Evolutionary conservation across 257 asterid genomes (phyloP), one percentile per base, ranked within the genome.

Genomic region (Primulina huaijiensis): DNA sequence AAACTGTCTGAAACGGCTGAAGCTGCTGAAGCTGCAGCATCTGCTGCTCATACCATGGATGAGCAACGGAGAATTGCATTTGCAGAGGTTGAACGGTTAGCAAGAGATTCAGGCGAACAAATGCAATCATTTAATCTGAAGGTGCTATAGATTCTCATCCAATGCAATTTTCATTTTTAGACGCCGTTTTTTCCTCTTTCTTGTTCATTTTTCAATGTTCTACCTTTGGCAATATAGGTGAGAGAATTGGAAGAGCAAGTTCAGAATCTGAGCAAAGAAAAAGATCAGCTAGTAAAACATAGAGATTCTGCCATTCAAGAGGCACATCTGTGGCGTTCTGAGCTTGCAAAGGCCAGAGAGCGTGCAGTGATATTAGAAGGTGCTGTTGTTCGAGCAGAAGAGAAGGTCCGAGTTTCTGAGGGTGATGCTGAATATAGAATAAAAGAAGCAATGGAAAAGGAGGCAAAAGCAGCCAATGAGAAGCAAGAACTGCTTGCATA

Each of bases 261-360:
- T 65, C 70, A 60, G 68, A 69, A 65, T 80, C 80, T 93, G 59
- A 81, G 83, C 75, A 87, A 68, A 81, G 99, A 90, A 78, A 87
- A 84, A 76, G 96, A 88, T 67, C 86, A 90, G 72, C 81, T 90
- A 70, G 71, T 84, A 69, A 85, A 84, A 72, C 90, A 90, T 72
- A 87, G 92, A 70, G 97, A 87, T 76, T 81, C 87, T 0, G 96
- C 97, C 73, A 50, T 79, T 64, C 94, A 84, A 78, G 99, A 93
- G 82, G 95, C 97, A 68, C 96, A 89, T 79, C 67, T 90, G 79
- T 93, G 99, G 99, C 99, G 99, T 40, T 86, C 96, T n/a, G 99
- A 93, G 82, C 92, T 93, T 50, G 99, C 85, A 52, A 93, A 93
- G 83, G 97, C 99, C 64, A 81, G 96, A 85, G 99, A 93, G 65